phyloP scores from a whole-genome alignment of 345 rosid species.

The Moricandia moricandioides region DNA sequence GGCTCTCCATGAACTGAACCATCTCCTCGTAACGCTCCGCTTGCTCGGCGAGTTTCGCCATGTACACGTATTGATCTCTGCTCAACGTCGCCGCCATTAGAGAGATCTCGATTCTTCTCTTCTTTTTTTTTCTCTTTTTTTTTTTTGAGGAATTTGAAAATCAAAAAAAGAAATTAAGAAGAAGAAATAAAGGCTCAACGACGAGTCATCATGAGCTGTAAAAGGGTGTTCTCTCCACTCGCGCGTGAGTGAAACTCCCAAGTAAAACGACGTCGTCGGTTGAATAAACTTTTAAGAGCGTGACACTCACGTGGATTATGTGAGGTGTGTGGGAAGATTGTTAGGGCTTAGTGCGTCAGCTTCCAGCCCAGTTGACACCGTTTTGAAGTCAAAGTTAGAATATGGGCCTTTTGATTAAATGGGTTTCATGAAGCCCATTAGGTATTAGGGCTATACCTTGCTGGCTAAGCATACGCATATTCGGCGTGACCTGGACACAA shows the following conservation, averaged over 20 bases:
- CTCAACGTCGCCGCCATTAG: constrained; percentile 38
- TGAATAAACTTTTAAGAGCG: not conserved
- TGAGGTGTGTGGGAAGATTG: constrained; percentile 17
- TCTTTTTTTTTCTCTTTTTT: not conserved
- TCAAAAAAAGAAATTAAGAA: not conserved
- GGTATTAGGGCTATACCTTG: not conserved
- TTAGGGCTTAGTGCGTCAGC: constrained; percentile 15
- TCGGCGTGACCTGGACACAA: constrained; percentile 39
- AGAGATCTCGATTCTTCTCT: constrained; percentile 15
- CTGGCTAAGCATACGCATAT: constrained; percentile 38
- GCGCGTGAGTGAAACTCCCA: constrained; percentile 4
- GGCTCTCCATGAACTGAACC: constrained; percentile 80
- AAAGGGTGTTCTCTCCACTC: not conserved
- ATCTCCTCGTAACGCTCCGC: constrained; percentile 63
- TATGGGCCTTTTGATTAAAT: constrained; percentile 11
- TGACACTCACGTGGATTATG: not conserved
- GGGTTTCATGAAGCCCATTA: constrained; percentile 8
- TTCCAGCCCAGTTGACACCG: constrained; percentile 23
- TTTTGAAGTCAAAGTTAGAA: constrained; percentile 9
- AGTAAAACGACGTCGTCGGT: not conserved
- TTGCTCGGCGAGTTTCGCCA: constrained; percentile 45
- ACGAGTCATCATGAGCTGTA: constrained; percentile 36
- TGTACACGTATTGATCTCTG: constrained; percentile 46
- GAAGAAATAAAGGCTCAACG: not conserved
- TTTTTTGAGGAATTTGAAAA: constrained; percentile 25